Evolutionary conservation across 192 early-diverging fungal genomes (phyloP).

Genomic region (Backusella sp.): DNA sequence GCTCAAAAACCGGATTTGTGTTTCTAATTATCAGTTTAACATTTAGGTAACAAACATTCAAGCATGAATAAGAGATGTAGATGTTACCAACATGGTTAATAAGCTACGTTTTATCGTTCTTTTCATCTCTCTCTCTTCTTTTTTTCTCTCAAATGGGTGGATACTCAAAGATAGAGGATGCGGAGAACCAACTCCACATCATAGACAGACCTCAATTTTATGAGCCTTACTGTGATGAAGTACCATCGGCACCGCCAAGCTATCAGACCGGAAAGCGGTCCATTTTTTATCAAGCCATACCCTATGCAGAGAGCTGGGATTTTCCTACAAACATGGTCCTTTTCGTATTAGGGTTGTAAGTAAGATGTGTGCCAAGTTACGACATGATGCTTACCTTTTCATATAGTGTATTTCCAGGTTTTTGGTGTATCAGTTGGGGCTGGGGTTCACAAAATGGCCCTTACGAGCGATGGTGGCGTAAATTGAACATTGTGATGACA

Average conservation of each 20-base stretch:
- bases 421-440: neutral
- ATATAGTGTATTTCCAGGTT: neutral
- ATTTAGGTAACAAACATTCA: too few species aligned
- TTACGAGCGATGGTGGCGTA: constrained; percentile 2
- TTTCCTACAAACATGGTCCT: neutral
- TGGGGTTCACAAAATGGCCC: neutral
- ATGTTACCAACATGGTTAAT: too few species aligned
- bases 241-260: neutral
- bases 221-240: neutral
- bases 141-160: neutral
- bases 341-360: neutral
- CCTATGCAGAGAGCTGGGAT: neutral
- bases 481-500: neutral
- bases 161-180: neutral
- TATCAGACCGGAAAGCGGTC: neutral
- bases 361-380: neutral
- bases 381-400: neutral
- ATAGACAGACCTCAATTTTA: neutral
- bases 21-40: too few species aligned
- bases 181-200: neutral
- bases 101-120: neutral
- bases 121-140: neutral
- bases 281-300: neutral
- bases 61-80: too few species aligned
- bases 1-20: too few species aligned